Evolutionary conservation across 441 rosid species (phyloP).

Genomic region (California macrophylla): DNA sequence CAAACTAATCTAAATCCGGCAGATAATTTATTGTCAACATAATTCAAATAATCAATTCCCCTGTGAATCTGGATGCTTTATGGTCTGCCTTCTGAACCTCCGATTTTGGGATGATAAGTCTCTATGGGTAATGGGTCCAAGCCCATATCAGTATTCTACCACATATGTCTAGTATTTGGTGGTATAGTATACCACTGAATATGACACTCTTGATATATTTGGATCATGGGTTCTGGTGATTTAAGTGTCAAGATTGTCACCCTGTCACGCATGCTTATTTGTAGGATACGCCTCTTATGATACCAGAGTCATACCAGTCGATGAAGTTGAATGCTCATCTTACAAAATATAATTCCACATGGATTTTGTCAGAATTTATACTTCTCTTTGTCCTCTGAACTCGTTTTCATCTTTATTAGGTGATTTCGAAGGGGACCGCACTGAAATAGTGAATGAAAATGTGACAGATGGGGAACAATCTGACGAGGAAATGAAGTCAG

Average conservation of each 20-base stretch:
- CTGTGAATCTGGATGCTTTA: too few relatives aligned
- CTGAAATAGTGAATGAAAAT: slow-evolving; percentile 25
- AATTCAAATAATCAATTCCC: too few relatives aligned
- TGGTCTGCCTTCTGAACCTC: too few relatives aligned
- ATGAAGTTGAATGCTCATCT: not conserved
- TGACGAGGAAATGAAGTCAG: slow-evolving; percentile 37
- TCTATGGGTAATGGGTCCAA: too few relatives aligned
- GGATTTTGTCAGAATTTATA: not conserved
- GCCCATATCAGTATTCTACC: too few relatives aligned
- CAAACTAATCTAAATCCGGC: too few relatives aligned
- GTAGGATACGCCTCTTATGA: not conserved
- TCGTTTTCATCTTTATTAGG: slow-evolving; percentile 22
- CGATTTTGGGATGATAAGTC: too few relatives aligned
- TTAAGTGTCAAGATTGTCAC: not conserved
- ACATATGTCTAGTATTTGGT: not conserved
- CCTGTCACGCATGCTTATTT: not conserved
- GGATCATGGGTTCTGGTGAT: not conserved
- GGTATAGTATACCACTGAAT: not conserved
- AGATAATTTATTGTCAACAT: too few relatives aligned
- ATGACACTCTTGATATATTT: not conserved
- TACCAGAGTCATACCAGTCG: not conserved
- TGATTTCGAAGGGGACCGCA: slow-evolving; percentile 34
- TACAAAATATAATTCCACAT: not conserved
- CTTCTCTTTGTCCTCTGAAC: slow-evolving; percentile 1
- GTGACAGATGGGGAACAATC: slow-evolving; percentile 30